Conservation (phyloP, 2,329 filamentous ascomycete species). For the Penicillium frequentans region DNA sequence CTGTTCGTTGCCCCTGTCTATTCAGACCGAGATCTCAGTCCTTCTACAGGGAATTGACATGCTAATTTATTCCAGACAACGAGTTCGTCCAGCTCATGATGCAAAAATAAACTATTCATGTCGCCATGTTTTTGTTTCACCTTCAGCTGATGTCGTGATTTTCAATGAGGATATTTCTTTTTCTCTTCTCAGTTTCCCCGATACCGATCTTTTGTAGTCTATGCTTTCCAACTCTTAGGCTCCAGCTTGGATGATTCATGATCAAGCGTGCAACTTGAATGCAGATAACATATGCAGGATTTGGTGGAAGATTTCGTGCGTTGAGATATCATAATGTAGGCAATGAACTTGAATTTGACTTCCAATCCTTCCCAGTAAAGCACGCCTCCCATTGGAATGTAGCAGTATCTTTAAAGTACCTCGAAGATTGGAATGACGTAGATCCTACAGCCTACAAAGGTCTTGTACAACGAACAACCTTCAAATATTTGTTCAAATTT, state of each 20-base stretch:
- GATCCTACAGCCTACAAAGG: too few relatives aligned
- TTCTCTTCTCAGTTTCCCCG: slow-evolving; percentile 15
- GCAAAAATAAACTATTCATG: slow-evolving; percentile 69
- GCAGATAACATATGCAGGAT: slow-evolving; percentile 15
- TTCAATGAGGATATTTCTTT: slow-evolving; percentile 26
- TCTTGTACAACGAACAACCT: background rate
- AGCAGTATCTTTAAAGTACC: background rate
- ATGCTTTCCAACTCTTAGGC: slow-evolving; percentile 16
- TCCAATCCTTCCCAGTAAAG: background rate
- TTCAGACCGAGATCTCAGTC: background rate
- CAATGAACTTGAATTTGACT: slow-evolving; percentile 10
- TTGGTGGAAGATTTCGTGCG: slow-evolving; percentile 7
- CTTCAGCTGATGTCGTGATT: slow-evolving; percentile 31
- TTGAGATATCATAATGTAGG: slow-evolving; percentile 12
- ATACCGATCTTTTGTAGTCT: slow-evolving; percentile 29
- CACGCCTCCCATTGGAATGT: background rate
- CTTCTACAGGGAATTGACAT: background rate
- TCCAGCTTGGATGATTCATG: slow-evolving; percentile 24
- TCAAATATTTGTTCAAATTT: background rate
- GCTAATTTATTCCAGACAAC: slow-evolving; percentile 63
- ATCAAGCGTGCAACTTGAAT: slow-evolving; percentile 25
- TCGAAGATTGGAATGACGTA: too few relatives aligned
- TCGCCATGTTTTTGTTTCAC: slow-evolving; percentile 26
- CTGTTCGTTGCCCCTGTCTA: slow-evolving; percentile 56
- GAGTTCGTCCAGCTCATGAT: slow-evolving; percentile 95